Evolutionary conservation across 192 early-diverging fungal genomes (phyloP), one percentile per base, ranked within the genome.

Genomic region (Lunasporangiospora selenospora): DNA sequence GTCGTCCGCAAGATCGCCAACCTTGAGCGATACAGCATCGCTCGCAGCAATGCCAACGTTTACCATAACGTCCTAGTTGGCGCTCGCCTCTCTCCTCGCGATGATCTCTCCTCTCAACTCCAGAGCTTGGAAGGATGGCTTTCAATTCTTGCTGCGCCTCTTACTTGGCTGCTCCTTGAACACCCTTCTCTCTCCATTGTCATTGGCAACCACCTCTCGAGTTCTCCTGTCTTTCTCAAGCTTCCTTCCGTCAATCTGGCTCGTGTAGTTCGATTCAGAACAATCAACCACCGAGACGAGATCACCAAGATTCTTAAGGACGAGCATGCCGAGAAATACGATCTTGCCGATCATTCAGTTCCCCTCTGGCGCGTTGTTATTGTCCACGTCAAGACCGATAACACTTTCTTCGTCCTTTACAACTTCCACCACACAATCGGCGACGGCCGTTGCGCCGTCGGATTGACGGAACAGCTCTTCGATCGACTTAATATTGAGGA

Each of bases 331-430:
- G 2, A 13, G 0, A 36, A 26, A 1, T 70, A 61, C 44, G 58
- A 60, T 42, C 7, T 18, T 13, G 7, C 32, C 1, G 31, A 55
- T 12, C n/a, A 29, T n/a, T 36, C 53, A 26, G 29, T 55, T 23
- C 66, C 66, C n/a, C 66, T 69, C 44, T 69, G 66, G 66, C 50
- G 52, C 19, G 55, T 59, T 38, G 41, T 55, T 9, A 58, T 69
- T 6, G 66, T 33, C 6, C 45, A 61, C 16, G 66, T 69, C 36
- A 48, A 69, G 36, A n/a, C 46, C 6, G 66, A 61, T 18, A 31
- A 54, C 26, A 54, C 66, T 0, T 69, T 60, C 44, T 69, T 36
- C 45, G 21, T 69, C 33, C 16, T 61, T n/a, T 49, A 62, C 27
- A 41, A 16, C 18, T 62, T 51, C 36, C 59, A 62, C 8, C 59